Evolutionary conservation across 164 flowering plant species (phyloP).

Genomic region (Amborella trichopoda): DNA sequence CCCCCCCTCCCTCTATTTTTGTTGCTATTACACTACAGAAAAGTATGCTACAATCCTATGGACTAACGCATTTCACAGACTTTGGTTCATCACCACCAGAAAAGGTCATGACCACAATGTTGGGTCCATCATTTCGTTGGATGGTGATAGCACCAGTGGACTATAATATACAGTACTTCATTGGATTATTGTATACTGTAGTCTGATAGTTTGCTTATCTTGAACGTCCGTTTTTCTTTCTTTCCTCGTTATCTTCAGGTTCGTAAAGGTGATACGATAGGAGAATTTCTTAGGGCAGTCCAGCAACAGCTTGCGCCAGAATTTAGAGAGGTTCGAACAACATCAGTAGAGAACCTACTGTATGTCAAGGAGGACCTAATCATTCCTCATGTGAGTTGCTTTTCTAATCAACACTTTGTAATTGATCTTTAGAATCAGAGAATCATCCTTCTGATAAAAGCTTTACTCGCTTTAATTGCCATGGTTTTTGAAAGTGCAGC

Average conservation of each 20-base stretch:
- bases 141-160: too few species aligned
- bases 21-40: too few species aligned
- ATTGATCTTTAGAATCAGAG: not conserved
- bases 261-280: slow-evolving; percentile 85
- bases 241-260: slow-evolving; percentile 55
- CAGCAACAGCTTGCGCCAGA: slow-evolving; percentile 99
- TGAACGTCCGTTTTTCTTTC: not conserved
- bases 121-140: too few species aligned
- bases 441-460: not conserved
- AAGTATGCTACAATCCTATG: too few species aligned
- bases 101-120: too few species aligned
- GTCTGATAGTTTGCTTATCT: too few species aligned
- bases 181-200: too few species aligned
- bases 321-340: slow-evolving; percentile 89
- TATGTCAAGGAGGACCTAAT: slow-evolving; percentile 98
- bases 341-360: slow-evolving; percentile 92
- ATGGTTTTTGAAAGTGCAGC: slow-evolving; percentile 35
- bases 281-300: slow-evolving; percentile 90
- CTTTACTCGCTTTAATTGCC: slow-evolving; percentile 1
- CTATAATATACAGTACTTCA: too few species aligned
- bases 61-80: slow-evolving; percentile 3
- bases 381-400: slow-evolving; percentile 73
- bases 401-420: not conserved
- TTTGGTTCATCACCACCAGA: too few species aligned
- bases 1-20: too few species aligned